Conservation (phyloP, 306 rosid species). For the Glycine tomentella region DNA sequence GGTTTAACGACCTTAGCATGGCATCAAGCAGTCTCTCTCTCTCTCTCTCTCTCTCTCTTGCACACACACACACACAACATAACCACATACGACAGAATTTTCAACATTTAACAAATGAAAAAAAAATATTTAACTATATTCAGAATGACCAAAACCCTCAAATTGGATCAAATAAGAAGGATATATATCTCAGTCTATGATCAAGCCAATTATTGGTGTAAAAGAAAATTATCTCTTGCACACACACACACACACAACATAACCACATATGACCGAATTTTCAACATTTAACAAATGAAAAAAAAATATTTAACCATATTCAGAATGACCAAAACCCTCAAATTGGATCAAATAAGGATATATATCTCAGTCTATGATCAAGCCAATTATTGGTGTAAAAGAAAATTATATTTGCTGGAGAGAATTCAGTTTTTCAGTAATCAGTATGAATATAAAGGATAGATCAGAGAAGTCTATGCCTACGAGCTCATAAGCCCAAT, state of each 20-base stretch:
- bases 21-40: not conserved
- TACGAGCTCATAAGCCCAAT: not conserved
- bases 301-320: not conserved
- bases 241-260: too few species aligned
- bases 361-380: not conserved
- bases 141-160: constrained; percentile 27
- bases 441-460: constrained; percentile 4
- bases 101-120: not conserved
- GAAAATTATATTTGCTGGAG: not conserved
- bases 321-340: constrained; percentile 27
- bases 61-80: not conserved
- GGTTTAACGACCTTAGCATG: constrained; percentile 8
- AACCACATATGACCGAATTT: constrained; percentile 17
- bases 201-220: not conserved
- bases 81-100: constrained; percentile 18
- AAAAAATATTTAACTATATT: not conserved
- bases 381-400: constrained; percentile 1
- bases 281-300: not conserved
- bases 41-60: not conserved
- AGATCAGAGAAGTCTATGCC: not conserved
- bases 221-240: constrained; percentile 5
- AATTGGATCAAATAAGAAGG: not conserved
- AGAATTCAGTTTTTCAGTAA: constrained; percentile 26
- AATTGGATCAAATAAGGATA: not conserved
- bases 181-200: not conserved